Percentiles rank a stretch among this genome's conserved stretches.
Evolutionary conservation across 805 yeast species (phyloP).

Genomic region (Schizosaccharomyces osmophilus): DNA sequence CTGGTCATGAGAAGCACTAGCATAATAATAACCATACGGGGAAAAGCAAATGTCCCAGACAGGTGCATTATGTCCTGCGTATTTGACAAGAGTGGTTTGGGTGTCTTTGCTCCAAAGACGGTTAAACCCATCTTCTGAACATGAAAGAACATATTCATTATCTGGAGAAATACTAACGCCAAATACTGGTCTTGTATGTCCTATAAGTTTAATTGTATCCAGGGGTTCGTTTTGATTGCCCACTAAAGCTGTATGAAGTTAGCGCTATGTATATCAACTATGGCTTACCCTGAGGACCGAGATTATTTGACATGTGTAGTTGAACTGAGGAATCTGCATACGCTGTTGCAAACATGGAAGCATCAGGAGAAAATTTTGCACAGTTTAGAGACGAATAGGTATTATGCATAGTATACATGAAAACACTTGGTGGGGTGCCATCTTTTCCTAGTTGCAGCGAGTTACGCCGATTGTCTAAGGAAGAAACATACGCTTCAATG

Average conservation of each 20-base stretch:
- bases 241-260: background rate
- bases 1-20: constrained; percentile 93
- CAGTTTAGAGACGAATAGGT: constrained; percentile 75
- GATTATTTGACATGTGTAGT: constrained; percentile 62
- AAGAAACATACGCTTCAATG: constrained; percentile 49
- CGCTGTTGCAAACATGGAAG: constrained; percentile 74
- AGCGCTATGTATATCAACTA: too few species aligned
- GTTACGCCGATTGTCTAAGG: constrained; percentile 61
- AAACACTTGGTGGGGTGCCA: constrained; percentile 74
- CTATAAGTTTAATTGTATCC: constrained; percentile 28
- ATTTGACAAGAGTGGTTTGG: constrained; percentile 65
- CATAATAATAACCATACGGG: constrained; percentile 90
- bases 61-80: constrained; percentile 88
- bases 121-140: constrained; percentile 79
- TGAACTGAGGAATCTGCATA: constrained; percentile 78
- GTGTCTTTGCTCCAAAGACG: constrained; percentile 88
- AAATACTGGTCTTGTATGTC: constrained; percentile 86
- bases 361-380: constrained; percentile 65
- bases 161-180: constrained; percentile 82
- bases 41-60: constrained; percentile 92
- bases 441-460: constrained; percentile 48
- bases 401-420: constrained; percentile 95
- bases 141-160: constrained; percentile 48
- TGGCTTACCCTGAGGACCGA: background rate
- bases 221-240: background rate